Evolutionary conservation across 257 asterid genomes (phyloP), one percentile per base, ranked within the genome.

Genomic region (Craterostigma plantagineum): DNA sequence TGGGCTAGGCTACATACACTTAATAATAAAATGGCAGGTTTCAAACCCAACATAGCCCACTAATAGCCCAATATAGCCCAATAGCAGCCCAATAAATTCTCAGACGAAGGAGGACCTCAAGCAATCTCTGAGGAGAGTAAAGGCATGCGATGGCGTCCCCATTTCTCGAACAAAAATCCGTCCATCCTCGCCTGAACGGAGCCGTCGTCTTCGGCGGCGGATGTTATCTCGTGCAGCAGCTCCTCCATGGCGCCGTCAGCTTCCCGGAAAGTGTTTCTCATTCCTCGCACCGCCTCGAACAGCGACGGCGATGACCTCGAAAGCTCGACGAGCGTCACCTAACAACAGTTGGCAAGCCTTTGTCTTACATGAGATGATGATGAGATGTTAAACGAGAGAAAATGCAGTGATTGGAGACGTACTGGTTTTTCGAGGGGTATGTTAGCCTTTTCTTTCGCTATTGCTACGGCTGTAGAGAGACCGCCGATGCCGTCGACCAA

Each of bases 401-500:
- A 10, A n/a, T 3, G 4, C 17, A 36, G 11, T 46, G 48, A 14
- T 37, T 50, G 37, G 42, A 1, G 14, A 47, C 49, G 35, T 30
- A 81, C 97, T 95, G 79, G 63, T 54, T 58, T 65, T 18, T 82
- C 93, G 65, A 74, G 68, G 11, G 93, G 91, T 57, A 87, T 52
- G 54, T 79, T 75, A 48, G 95, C 95, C 72, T 82, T 79, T 60
- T 64, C 72, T 62, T 87, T 87, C 43, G 98, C 95, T 53, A 87
- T 87, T 34, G 98, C 93, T 15, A 87, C 79, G 49, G 98, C 91
- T 49, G 83, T 77, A 52, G 86, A 79, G 46, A 82, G 57, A 30
- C 95, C 95, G 46, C 98, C 98, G 45, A 87, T 69, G 44, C 93
- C 92, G 56, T 87, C 98, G 45, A 87, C 77, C 43, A 87, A 73